Evolutionary conservation across 352 stramenopile genomes (phyloP), one percentile per base, ranked within the genome.

Genomic region (Globisporangium barbulae): DNA sequence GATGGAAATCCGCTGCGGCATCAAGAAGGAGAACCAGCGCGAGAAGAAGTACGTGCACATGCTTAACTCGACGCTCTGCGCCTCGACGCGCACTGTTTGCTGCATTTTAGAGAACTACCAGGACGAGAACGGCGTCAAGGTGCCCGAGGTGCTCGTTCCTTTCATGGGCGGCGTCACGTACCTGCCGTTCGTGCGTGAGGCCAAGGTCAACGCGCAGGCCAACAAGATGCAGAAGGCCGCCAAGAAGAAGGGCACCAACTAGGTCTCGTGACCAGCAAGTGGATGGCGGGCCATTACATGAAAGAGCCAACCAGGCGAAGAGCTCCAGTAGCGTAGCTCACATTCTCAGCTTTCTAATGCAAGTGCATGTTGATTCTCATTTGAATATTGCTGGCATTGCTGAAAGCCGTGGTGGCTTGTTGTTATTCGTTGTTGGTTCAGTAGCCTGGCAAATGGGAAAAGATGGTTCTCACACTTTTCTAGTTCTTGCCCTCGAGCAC

Each of bases 31-130:
- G 60, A 97, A 96, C 71, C 76, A 97, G 68, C 87, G 80, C 37
- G 91, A 97, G 68, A 98, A 99, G 80, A 98, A 98, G 73, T 99
- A 98, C 72, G 93, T 98, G 65, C 97, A 99, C 83, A 98, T 99
- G 93, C 89, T 99, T 44, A 99, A 99, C 82, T 96, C 96, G 61
- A 99, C 98, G 45, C 82, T 99, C 13, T 99, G 97, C 74, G 98
- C 98, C 45, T 98, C 97, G 42, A 98, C 97, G 61, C 94, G 98
- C 57, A 99, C 97, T 30, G 98, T 99, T 62, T 99, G 97, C 75
- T 99, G 95, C 83, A 94, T 99, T 63, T 84, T 99, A 69, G 98
- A 99, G 81, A 99, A 98, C 77, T 98, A 93, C 82, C 98, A 99
- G 83, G 97, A 97, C 55, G 85, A 93, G 69, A 96, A 98, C 44